Conservation (phyloP, 1,284 basidiomycete species). For the Leccinum huronense region DNA sequence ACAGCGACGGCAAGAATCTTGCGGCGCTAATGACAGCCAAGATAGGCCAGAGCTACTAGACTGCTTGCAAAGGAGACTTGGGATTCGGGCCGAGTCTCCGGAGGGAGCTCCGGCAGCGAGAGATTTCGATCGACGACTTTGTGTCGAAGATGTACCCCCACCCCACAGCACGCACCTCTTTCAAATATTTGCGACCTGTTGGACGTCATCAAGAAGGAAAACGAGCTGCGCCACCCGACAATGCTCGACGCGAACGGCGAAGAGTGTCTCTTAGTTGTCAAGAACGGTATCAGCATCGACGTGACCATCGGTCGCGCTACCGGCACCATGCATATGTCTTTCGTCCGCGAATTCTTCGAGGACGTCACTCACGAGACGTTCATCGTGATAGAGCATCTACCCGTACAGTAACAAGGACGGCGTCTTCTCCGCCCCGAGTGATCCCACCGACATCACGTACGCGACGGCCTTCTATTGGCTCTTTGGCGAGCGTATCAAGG, state of each 20-base stretch:
- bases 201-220: too few species aligned
- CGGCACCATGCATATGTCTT: neutral
- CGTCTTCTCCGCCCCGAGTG: neutral
- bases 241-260: neutral
- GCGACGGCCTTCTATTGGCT: too few species aligned
- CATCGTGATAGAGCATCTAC: neutral
- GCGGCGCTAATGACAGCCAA: constrained; percentile 7
- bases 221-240: constrained; percentile 1
- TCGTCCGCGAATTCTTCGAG: neutral
- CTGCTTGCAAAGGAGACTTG: constrained; percentile 16
- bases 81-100: neutral
- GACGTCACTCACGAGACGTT: neutral
- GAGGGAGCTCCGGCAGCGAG: constrained; percentile 9
- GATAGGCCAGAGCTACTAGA: constrained; percentile 17
- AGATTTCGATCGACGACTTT: too few species aligned
- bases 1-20: constrained; percentile 15
- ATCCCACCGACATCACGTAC: neutral
- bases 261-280: neutral
- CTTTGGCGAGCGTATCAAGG: too few species aligned
- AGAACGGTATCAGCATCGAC: neutral
- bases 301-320: constrained; percentile 3
- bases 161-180: too few species aligned
- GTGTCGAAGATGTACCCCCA: too few species aligned
- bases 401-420: neutral
- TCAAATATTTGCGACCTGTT: too few species aligned